Evolutionary conservation across 345 rosid species (phyloP), one percentile per base, ranked within the genome.

Genomic region (Carallia pectinifolia): DNA sequence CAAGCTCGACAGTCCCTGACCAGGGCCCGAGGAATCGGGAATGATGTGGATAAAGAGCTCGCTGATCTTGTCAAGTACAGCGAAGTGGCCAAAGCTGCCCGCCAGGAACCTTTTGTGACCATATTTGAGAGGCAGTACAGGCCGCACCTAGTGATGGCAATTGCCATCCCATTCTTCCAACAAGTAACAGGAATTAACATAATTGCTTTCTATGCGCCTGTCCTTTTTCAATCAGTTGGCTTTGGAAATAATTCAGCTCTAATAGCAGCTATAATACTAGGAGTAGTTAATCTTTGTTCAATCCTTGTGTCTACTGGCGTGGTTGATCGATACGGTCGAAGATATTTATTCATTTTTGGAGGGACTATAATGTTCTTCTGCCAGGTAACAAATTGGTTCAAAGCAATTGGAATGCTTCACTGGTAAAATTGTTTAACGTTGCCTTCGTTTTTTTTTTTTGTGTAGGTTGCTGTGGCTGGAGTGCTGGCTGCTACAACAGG

Each of bases 131-230:
- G 89, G 77, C 90, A 80, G 62, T 83, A 85, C 29, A 80, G 94
- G 73, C 94, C 92, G 56, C 97, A 91, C 53, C 78, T 89, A 10
- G 88, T 91, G 48, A 84, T 91, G 88, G 68, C 96, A 10, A 72
- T 91, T 54, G 87, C 80, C 8, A 83, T 91, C 55, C 94, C 91
- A 0, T 85, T 87, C 77, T 93, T 93, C 34, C 94, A 89, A 61
- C 94, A 89, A 74, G 65, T 93, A 6, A 93, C 94, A 0, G 98
- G 96, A 61, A 87, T 91, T 33, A 88, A 85, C 71, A 75, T 91
- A 23, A 84, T 89, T 55, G 97, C 92, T 23, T 93, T 93, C 66
- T 93, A 87, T 17, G 98, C 97, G 0, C 97, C 98, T 4, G 85
- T 84, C 34, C 74, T 89, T 4, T 91, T 91, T 76, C 86, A 87